Conservation (phyloP, 2,329 filamentous ascomycete species). For the Didymella glomerata region DNA sequence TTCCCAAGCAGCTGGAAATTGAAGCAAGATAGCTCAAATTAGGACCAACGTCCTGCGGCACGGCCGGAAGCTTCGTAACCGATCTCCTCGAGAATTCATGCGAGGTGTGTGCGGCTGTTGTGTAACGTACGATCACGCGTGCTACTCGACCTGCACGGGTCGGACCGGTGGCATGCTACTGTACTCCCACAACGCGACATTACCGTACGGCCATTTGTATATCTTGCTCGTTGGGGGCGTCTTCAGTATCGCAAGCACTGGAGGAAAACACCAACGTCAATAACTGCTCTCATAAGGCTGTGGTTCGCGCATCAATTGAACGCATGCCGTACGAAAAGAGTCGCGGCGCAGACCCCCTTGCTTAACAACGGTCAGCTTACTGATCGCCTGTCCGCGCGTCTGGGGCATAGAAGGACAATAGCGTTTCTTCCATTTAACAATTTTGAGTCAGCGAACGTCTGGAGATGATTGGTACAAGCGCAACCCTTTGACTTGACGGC, state of each 20-base stretch:
- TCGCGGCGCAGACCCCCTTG: conserved; percentile 8
- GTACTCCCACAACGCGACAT: background rate
- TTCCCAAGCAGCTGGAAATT: conserved; percentile 13
- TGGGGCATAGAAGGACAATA: background rate
- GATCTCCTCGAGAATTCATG: conserved; percentile 1
- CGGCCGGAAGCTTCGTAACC: conserved; percentile 3
- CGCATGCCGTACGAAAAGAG: conserved; percentile 2
- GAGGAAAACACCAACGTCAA: background rate
- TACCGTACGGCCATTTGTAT: background rate
- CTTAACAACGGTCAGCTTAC: conserved; percentile 7
- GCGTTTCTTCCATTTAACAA: background rate
- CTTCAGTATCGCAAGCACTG: background rate
- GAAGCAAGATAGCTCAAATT: background rate
- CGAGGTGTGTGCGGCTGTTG: conserved; percentile 15
- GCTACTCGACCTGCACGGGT: conserved; percentile 17
- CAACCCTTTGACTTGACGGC: background rate
- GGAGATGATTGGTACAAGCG: background rate
- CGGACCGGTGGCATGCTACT: conserved; percentile 17
- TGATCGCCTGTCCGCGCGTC: background rate
- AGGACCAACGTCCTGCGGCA: conserved; percentile 3
- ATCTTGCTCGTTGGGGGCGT: background rate
- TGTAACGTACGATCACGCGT: conserved; percentile 11
- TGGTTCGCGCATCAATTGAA: background rate
- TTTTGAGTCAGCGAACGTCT: background rate
- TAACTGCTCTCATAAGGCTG: background rate